A percentile compares a stretch with the other conserved stretches of the same genome.
phyloP scores from a whole-genome alignment of 2,329 filamentous ascomycete genomes.

The Pyricularia grisea region DNA sequence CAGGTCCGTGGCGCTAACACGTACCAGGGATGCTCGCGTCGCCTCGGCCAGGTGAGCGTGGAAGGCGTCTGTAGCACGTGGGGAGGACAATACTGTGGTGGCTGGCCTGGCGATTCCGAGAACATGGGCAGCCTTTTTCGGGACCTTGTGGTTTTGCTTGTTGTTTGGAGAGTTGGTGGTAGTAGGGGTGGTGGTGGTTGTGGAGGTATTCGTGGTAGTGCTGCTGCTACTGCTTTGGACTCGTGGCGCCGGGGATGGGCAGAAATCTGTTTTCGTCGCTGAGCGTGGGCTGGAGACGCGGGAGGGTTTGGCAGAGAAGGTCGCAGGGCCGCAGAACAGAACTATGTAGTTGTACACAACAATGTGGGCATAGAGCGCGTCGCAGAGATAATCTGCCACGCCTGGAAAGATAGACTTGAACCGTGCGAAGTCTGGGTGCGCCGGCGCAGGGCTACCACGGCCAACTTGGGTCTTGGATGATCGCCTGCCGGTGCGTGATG shows the following conservation, averaged over 20 bases:
- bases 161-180: slow-evolving; percentile 4
- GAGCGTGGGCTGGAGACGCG: slow-evolving; percentile 7
- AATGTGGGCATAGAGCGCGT: slow-evolving; percentile 49
- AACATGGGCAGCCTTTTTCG: slow-evolving; percentile 42
- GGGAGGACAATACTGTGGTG: slow-evolving; percentile 8
- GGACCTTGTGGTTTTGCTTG: slow-evolving; percentile 23
- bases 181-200: background rate
- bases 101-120: slow-evolving; percentile 31
- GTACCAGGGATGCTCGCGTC: background rate
- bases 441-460: background rate
- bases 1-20: slow-evolving; percentile 1
- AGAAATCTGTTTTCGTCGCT: slow-evolving; percentile 7
- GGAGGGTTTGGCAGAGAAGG: slow-evolving; percentile 9
- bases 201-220: background rate
- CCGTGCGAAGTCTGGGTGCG: slow-evolving; percentile 10
- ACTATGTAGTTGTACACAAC: slow-evolving; percentile 49
- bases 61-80: background rate
- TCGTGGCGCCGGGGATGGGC: background rate
- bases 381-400: slow-evolving; percentile 45
- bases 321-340: slow-evolving; percentile 18
- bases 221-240: background rate
- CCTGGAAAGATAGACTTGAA: slow-evolving; percentile 43
- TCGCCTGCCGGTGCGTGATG: slow-evolving; percentile 1
- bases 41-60: background rate
- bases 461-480: background rate